phyloP scores from a whole-genome alignment of 2,329 filamentous ascomycete genomes.

The Penicillium sp. region DNA sequence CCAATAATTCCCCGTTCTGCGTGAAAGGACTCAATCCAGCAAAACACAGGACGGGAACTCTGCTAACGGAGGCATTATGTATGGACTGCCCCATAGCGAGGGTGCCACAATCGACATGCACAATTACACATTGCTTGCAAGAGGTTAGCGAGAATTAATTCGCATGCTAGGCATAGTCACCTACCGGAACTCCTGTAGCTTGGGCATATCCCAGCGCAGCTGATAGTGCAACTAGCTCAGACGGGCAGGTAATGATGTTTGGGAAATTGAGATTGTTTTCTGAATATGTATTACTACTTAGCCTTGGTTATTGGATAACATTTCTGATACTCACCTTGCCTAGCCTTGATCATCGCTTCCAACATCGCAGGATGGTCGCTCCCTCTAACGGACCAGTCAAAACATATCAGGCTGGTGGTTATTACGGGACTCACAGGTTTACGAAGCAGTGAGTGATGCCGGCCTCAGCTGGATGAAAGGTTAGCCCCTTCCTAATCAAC shows the following conservation, averaged over 20 bases:
- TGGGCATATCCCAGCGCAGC: slow-evolving; percentile 76
- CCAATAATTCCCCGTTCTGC: slow-evolving; percentile 68
- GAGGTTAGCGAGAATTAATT: not conserved
- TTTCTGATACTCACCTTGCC: slow-evolving; percentile 53
- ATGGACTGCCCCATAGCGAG: slow-evolving; percentile 73
- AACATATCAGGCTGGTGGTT: not conserved
- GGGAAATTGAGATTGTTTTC: slow-evolving; percentile 54
- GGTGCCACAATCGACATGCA: slow-evolving; percentile 76
- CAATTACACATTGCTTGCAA: slow-evolving; percentile 58
- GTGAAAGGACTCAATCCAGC: slow-evolving; percentile 73
- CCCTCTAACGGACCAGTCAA: slow-evolving; percentile 25
- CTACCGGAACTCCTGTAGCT: slow-evolving; percentile 61
- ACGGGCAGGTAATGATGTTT: slow-evolving; percentile 71
- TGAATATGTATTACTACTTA: not conserved
- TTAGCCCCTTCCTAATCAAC: not conserved
- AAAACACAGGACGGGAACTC: slow-evolving; percentile 71
- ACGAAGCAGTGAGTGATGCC: slow-evolving; percentile 46
- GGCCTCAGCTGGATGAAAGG: slow-evolving; percentile 11
- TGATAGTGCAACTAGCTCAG: slow-evolving; percentile 77
- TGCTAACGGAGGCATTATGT: slow-evolving; percentile 70
- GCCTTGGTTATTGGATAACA: not conserved
- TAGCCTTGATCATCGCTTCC: slow-evolving; percentile 72
- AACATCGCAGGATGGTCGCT: slow-evolving; percentile 66
- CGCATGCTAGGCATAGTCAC: not conserved
- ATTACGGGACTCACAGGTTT: slow-evolving; percentile 33